Evolutionary conservation across 306 rosid genomes (phyloP), one percentile per base, ranked within the genome.

Genomic region (Vicia sativa): DNA sequence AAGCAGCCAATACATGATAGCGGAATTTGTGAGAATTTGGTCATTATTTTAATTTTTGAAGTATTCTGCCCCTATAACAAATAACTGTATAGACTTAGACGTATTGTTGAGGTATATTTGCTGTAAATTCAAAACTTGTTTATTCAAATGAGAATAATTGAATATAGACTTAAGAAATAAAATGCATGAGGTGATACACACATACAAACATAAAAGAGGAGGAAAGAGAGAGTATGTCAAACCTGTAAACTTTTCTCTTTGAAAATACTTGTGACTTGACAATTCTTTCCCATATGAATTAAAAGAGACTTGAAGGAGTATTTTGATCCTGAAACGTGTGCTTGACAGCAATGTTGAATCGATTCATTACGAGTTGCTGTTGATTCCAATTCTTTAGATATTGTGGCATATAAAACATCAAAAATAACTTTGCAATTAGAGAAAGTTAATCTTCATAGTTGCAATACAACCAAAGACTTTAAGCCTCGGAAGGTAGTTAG

Each of bases 271-370:
- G 60, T 3, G 59, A 15, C 62, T 43, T 63, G 53, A 16, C 69
- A 8, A 11, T 34, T 53, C 53, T 9, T 44, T 55, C 80, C 80
- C 31, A 70, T 63, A 44, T 70, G 67, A 44, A 76, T 43, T 3
- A 70, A 34, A 21, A 63, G 52, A 61, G 29, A 65, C 2, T 38
- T 63, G 10, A 42, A 23, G 8, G 28, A 35, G 12, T 6, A 18
- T 11, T 34, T 67, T 35, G 56, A 39, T n/a, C 31, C 43, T 45
- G 34, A 11, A 61, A 13, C 1, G 3, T n/a, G 69, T 25, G 39
- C 16, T 9, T 61, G 31, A 35, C 42, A 6, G 6, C 12, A 3
- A 4, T n/a, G n/a, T n/a, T n/a, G n/a, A n/a, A n/a, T 2, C 9
- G 11, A 6, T 19, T 13, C 4, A 23, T 15, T 37, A 61, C 21